Percentiles rank a stretch among this genome's conserved stretches.
phyloP scores from a whole-genome alignment of 805 yeast species.

The Spathaspora hagerdaliae region DNA sequence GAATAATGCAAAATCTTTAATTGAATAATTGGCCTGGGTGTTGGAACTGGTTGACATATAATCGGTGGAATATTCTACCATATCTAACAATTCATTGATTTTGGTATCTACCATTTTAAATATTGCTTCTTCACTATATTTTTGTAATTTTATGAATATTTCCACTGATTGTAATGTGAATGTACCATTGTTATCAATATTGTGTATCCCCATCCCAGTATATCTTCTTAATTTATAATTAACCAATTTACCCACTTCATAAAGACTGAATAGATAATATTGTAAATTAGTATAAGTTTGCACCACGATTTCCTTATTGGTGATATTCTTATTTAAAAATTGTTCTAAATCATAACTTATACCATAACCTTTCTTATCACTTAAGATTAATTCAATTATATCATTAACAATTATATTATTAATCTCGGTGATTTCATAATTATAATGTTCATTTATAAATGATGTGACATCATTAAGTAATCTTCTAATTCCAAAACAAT shows the following conservation, averaged over 20 bases:
- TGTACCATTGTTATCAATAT: slow-evolving; percentile 35
- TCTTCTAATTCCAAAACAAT: slow-evolving; percentile 66
- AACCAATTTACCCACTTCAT: slow-evolving; percentile 55
- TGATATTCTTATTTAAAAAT: slow-evolving; percentile 56
- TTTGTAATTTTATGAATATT: slow-evolving; percentile 55
- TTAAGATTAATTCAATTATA: slow-evolving; percentile 64
- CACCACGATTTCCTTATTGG: slow-evolving; percentile 84
- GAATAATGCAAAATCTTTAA: slow-evolving; percentile 81
- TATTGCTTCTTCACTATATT: slow-evolving; percentile 72
- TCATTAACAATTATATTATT: slow-evolving; percentile 56
- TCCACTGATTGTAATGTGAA: slow-evolving; percentile 47
- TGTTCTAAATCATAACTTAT: slow-evolving; percentile 59
- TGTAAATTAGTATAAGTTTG: slow-evolving; percentile 88
- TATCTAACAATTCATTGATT: slow-evolving; percentile 73
- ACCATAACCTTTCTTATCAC: slow-evolving; percentile 42
- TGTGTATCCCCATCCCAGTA: slow-evolving; percentile 37
- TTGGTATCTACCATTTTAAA: slow-evolving; percentile 80
- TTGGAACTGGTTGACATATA: slow-evolving; percentile 59
- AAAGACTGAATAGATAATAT: slow-evolving; percentile 73
- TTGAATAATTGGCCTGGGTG: slow-evolving; percentile 64
- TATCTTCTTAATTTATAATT: slow-evolving; percentile 32
- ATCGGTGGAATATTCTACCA: slow-evolving; percentile 68
- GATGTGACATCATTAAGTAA: slow-evolving; percentile 59
- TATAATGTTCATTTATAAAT: slow-evolving; percentile 63
- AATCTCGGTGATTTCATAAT: slow-evolving; percentile 56